A percentile compares a stretch with the other conserved stretches of the same genome.
Evolutionary conservation across 805 yeast species (phyloP).

Genomic region (Saccharomycopsis fermentans): DNA sequence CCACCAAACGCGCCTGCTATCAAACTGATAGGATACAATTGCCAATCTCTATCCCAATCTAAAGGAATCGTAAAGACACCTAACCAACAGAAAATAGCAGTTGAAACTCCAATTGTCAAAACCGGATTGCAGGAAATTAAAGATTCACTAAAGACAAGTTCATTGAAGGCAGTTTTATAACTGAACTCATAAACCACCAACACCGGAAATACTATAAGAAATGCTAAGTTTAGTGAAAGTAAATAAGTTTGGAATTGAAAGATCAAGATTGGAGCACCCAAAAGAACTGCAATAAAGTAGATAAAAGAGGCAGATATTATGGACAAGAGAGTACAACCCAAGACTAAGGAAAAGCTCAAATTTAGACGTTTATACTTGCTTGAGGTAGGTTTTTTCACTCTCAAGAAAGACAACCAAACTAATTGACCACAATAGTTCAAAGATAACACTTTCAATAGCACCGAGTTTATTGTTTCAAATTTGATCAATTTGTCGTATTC

Average conservation of each 20-base stretch:
- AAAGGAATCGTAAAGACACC: slow-evolving; percentile 91
- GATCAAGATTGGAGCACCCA: slow-evolving; percentile 73
- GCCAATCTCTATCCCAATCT: slow-evolving; percentile 99
- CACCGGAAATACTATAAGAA: slow-evolving; percentile 55
- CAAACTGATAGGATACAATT: slow-evolving; percentile 86
- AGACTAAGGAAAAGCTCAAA: slow-evolving; percentile 16
- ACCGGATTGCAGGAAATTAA: slow-evolving; percentile 12
- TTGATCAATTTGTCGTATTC: slow-evolving; percentile 15
- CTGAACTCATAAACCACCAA: slow-evolving; percentile 45
- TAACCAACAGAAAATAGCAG: slow-evolving; percentile 69
- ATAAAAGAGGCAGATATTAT: slow-evolving; percentile 22
- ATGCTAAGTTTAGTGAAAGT: slow-evolving; percentile 50
- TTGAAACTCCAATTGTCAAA: slow-evolving; percentile 18
- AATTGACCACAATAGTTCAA: slow-evolving; percentile 14
- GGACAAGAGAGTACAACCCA: slow-evolving; percentile 13
- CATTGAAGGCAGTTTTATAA: slow-evolving; percentile 2
- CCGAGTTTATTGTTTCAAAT: slow-evolving; percentile 13
- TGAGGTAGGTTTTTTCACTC: neutral
- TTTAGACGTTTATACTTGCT: slow-evolving; percentile 16
- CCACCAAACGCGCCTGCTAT: slow-evolving; percentile 72
- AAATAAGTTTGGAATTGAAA: slow-evolving; percentile 45
- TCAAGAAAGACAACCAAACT: slow-evolving; percentile 10
- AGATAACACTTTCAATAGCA: slow-evolving; percentile 13
- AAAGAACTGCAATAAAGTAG: slow-evolving; percentile 38
- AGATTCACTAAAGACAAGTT: neutral